Evolutionary conservation across 805 yeast species (phyloP).

Genomic region (Kregervanrija delftensis): DNA sequence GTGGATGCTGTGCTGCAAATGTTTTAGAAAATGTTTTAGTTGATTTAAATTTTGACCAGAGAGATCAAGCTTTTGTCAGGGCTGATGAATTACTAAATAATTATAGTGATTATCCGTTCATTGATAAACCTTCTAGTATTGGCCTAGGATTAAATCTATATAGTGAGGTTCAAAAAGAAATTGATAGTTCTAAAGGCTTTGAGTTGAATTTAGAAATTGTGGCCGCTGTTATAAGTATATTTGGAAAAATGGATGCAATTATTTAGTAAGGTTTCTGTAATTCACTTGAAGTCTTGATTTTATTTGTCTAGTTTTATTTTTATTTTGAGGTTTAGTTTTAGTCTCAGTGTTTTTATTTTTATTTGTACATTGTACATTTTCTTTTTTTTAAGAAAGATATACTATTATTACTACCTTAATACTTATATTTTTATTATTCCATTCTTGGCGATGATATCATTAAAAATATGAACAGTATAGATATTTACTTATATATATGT

Average conservation of each 20-base stretch:
- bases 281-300: background rate
- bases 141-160: conserved; percentile 71
- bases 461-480: too few species aligned
- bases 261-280: conserved; percentile 33
- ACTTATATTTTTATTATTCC: too few species aligned
- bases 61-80: conserved; percentile 87
- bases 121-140: conserved; percentile 44
- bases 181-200: conserved; percentile 38
- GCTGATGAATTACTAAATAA: conserved; percentile 88
- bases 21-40: conserved; percentile 86
- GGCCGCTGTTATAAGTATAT: conserved; percentile 88
- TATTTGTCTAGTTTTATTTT: background rate
- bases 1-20: conserved; percentile 92
- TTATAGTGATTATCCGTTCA: conserved; percentile 80
- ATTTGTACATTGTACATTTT: background rate
- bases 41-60: conserved; percentile 71
- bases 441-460: too few species aligned
- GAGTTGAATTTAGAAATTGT: conserved; percentile 79
- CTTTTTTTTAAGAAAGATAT: background rate
- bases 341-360: background rate
- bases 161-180: conserved; percentile 40
- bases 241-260: conserved; percentile 87
- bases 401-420: too few species aligned
- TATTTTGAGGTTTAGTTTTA: background rate
- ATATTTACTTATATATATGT: too few species aligned